Evolutionary conservation across 371 early-diverging fungal species (phyloP).

Genomic region (Mucor lusitanicus): DNA sequence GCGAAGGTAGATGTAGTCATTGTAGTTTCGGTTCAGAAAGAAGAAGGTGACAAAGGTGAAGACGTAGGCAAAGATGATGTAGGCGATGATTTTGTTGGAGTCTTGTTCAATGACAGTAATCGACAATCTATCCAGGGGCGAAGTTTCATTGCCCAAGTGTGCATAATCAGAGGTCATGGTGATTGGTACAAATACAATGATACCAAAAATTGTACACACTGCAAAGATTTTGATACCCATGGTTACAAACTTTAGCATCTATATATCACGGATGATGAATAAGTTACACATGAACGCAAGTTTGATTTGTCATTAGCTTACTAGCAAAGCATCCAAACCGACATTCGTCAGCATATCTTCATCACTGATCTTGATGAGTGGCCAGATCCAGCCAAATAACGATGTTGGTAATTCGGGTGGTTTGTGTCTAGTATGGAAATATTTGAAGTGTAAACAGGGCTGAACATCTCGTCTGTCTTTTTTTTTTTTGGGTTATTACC

Average conservation of each 20-base stretch:
- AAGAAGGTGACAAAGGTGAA: conserved; percentile 55
- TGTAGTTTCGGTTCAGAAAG: conserved; percentile 52
- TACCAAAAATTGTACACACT: conserved; percentile 40
- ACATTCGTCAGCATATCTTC: conserved; percentile 58
- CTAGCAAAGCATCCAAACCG: conserved; percentile 71
- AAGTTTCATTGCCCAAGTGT: conserved; percentile 12
- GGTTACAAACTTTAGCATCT: conserved; percentile 47
- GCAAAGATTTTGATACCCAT: conserved; percentile 52
- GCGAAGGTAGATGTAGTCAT: conserved; percentile 46
- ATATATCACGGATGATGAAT: not conserved
- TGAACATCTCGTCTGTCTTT: not conserved
- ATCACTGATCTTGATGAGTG: conserved; percentile 51
- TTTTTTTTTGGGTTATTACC: conserved; percentile 38
- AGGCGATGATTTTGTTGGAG: conserved; percentile 49
- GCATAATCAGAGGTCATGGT: conserved; percentile 21
- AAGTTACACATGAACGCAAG: not conserved
- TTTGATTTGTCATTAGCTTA: conserved; percentile 14
- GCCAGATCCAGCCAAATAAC: conserved; percentile 66
- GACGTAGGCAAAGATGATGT: conserved; percentile 56
- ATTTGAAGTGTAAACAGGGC: not conserved
- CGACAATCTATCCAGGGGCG: conserved; percentile 26
- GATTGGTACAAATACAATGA: conserved; percentile 40
- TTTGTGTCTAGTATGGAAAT: conserved; percentile 40
- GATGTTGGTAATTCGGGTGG: conserved; percentile 55
- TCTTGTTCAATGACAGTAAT: conserved; percentile 32